Conservation (phyloP, 805 yeast species). For the Kodamaea nitidulidarum region DNA sequence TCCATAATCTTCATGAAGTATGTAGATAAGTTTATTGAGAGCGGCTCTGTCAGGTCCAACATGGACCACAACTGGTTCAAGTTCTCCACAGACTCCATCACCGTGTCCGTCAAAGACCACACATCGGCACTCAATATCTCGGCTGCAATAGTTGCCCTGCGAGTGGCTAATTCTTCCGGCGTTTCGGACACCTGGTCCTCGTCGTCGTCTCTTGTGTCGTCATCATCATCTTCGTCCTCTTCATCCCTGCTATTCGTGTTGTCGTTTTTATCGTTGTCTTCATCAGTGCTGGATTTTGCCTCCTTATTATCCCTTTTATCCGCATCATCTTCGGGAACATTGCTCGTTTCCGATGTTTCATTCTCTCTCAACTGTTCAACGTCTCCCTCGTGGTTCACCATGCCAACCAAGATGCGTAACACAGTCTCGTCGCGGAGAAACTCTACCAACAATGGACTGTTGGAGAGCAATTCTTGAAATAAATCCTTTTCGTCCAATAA, state of each 20-base stretch:
- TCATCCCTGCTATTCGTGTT: constrained; percentile 17
- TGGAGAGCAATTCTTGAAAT: constrained; percentile 39
- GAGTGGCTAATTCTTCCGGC: constrained; percentile 29
- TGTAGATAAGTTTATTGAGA: constrained; percentile 74
- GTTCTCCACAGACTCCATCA: constrained; percentile 68
- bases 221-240: constrained; percentile 21
- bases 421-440: constrained; percentile 38
- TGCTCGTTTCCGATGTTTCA: constrained; percentile 13
- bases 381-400: constrained; percentile 33
- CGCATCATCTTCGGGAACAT: constrained; percentile 7
- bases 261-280: constrained; percentile 14
- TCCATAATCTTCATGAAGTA: constrained; percentile 91
- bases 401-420: constrained; percentile 33
- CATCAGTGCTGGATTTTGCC: constrained; percentile 13
- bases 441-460: constrained; percentile 40
- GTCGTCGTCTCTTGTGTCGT: constrained; percentile 12
- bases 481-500: constrained; percentile 42
- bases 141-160: constrained; percentile 56
- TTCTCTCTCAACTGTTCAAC: constrained; percentile 16
- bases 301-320: constrained; percentile 14
- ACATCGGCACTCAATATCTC: constrained; percentile 89
- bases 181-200: constrained; percentile 23
- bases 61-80: constrained; percentile 75
- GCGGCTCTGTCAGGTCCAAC: constrained; percentile 61
- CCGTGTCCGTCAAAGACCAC: constrained; percentile 89